Percentiles rank a stretch among this genome's conserved stretches.
phyloP scores from a whole-genome alignment of 1,284 basidiomycete species.

The Termitomyces sp. region DNA sequence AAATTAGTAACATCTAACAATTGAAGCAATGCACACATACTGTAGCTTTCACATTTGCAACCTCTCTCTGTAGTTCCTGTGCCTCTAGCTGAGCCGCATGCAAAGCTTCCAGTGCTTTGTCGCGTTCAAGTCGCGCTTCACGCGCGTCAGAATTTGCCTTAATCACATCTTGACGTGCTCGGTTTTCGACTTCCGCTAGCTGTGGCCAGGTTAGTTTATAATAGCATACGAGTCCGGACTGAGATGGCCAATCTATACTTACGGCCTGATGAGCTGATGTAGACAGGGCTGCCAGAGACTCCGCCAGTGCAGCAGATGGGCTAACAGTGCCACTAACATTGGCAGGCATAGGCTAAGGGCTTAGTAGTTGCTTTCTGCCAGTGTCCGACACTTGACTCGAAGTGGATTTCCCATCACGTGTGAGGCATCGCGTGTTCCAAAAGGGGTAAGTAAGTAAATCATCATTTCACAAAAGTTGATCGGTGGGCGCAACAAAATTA shows the following conservation, averaged over 20 bases:
- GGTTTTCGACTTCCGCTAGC: conserved; percentile 43
- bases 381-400: too few relatives aligned
- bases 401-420: conserved; percentile 3
- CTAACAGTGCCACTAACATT: conserved; percentile 14
- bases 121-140: conserved; percentile 47
- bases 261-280: conserved; percentile 30
- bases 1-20: conserved; percentile 7
- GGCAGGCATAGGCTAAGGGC: conserved; percentile 12
- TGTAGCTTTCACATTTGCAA: conserved; percentile 43
- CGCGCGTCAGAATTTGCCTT: conserved; percentile 41
- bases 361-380: background rate
- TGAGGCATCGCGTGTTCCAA: background rate
- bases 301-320: conserved; percentile 27
- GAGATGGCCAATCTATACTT: conserved; percentile 3
- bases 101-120: conserved; percentile 46
- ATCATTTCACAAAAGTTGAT: too few relatives aligned
- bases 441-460: background rate
- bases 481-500: too few relatives aligned
- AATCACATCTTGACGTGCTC: conserved; percentile 41
- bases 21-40: conserved; percentile 35
- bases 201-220: conserved; percentile 20
- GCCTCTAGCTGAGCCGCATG: conserved; percentile 41
- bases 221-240: background rate
- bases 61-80: conserved; percentile 46
- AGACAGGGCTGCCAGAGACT: conserved; percentile 29